Percentiles rank a stretch among this genome's conserved stretches.
Evolutionary conservation across 305 asterid species (phyloP).

Genomic region (Ruellia speciosa): DNA sequence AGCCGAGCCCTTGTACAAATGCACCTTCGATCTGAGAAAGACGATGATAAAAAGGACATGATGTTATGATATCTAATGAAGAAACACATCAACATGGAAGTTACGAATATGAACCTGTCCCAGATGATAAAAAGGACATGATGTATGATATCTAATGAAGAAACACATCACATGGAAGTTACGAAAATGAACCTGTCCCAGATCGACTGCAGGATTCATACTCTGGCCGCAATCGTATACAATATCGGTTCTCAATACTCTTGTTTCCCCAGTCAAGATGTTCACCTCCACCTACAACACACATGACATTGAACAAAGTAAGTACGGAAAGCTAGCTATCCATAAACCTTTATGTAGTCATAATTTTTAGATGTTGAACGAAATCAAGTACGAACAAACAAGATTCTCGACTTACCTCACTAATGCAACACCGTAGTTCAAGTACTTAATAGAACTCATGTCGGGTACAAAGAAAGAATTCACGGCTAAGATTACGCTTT

Average conservation of each 20-base stretch:
- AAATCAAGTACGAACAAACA: too few species aligned
- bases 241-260: constrained; percentile 45
- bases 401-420: constrained; percentile 49
- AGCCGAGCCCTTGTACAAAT: constrained; percentile 78
- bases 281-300: constrained; percentile 57
- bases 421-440: constrained; percentile 71
- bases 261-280: constrained; percentile 52
- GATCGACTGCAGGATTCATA: constrained; percentile 68
- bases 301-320: too few species aligned
- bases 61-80: neutral
- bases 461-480: constrained; percentile 56
- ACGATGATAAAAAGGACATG: neutral
- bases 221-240: constrained; percentile 77
- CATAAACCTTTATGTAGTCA: too few species aligned
- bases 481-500: constrained; percentile 44
- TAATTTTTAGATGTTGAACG: too few species aligned
- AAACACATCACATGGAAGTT: too few species aligned
- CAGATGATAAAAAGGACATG: too few species aligned
- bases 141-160: too few species aligned
- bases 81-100: too few species aligned
- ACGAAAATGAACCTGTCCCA: constrained; percentile 87
- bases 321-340: too few species aligned
- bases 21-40: constrained; percentile 67
- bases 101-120: constrained; percentile 89
- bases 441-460: constrained; percentile 27